A percentile compares a stretch with the other conserved stretches of the same genome.
These are phyloP conservation scores for Gloeostereum incarnatum DNA, from an alignment of 768 basidiomycete genomes.

Conservation along the genomic window DNA sequence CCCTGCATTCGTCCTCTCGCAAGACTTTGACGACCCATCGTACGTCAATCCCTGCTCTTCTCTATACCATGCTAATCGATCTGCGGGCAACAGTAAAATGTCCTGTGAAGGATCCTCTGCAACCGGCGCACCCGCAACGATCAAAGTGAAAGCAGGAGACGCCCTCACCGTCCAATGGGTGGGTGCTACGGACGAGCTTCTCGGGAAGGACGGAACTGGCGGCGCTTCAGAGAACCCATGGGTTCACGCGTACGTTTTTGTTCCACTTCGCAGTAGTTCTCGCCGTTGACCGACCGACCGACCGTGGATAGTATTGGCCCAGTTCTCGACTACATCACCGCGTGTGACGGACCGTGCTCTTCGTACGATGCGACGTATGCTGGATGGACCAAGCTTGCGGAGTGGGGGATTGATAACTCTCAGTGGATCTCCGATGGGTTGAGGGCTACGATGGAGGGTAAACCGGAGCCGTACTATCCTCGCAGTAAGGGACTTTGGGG, in stretches of 20 bases:
- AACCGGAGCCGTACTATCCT: constrained; percentile 14
- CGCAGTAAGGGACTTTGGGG: constrained; percentile 13
- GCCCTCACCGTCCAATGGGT: constrained; percentile 11
- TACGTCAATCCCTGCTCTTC: constrained; percentile 6
- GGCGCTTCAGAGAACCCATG: constrained; percentile 11
- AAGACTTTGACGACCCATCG: constrained; percentile 12
- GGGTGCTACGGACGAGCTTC: constrained; percentile 13
- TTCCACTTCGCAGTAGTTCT: background rate
- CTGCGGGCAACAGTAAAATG: constrained; percentile 10
- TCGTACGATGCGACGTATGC: constrained; percentile 14
- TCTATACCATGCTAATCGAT: too few relatives aligned
- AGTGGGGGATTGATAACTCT: constrained; percentile 12
- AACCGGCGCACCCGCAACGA: constrained; percentile 9
- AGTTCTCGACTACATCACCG: constrained; percentile 14
- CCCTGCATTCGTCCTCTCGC: constrained; percentile 10
- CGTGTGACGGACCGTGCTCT: constrained; percentile 14
- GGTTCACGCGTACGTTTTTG: constrained; percentile 14
- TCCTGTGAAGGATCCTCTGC: constrained; percentile 12
- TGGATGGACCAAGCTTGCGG: constrained; percentile 14
- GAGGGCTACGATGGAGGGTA: constrained; percentile 12
- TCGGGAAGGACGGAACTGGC: constrained; percentile 12
- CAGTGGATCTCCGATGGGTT: constrained; percentile 12
- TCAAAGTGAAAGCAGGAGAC: constrained; percentile 11
- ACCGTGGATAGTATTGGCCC: constrained; percentile 12
- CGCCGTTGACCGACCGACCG: background rate